Conservation (phyloP, 108 stramenopile genomes). For the Aurantiochytrium sp. region DNA sequence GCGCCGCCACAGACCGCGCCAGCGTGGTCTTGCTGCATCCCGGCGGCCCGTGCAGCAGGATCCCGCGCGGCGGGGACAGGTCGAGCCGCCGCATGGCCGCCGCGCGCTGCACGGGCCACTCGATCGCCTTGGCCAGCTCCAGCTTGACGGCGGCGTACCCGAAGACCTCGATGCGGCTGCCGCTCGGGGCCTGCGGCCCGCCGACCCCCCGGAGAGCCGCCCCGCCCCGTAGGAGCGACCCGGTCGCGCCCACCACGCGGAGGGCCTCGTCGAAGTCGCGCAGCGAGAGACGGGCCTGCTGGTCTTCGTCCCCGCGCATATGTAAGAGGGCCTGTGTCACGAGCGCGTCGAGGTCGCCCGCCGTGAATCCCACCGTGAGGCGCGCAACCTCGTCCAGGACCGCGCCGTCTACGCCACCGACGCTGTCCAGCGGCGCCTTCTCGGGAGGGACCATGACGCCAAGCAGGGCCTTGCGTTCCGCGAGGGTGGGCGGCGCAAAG, state of each 20-base stretch:
- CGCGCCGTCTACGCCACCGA: background rate
- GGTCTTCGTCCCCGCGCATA: no score
- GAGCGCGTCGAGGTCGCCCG: background rate
- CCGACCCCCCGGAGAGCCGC: conserved; percentile 44
- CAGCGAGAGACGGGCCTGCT: background rate
- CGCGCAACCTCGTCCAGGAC: background rate
- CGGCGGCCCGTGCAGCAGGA: conserved; percentile 63
- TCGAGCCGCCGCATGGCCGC: conserved; percentile 45
- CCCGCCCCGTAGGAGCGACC: background rate
- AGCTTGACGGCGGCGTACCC: conserved; percentile 59
- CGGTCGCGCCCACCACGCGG: background rate
- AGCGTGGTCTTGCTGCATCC: conserved; percentile 47
- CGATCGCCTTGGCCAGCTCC: conserved; percentile 43
- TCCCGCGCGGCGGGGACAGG: conserved; percentile 42
- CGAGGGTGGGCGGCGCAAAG: conserved; percentile 36
- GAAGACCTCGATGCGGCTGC: conserved; percentile 41
- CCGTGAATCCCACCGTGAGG: background rate
- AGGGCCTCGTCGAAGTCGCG: background rate
- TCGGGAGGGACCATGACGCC: background rate
- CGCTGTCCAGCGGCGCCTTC: no score
- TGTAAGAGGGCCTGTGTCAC: background rate
- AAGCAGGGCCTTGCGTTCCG: background rate
- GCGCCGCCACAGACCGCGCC: background rate
- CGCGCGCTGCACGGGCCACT: conserved; percentile 55
- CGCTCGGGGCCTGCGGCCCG: conserved; percentile 7